Evolutionary conservation across 225 moss, liverwort and hornwort species (phyloP), one percentile per base, ranked within the genome.

Genomic region (Ulota crispa): DNA sequence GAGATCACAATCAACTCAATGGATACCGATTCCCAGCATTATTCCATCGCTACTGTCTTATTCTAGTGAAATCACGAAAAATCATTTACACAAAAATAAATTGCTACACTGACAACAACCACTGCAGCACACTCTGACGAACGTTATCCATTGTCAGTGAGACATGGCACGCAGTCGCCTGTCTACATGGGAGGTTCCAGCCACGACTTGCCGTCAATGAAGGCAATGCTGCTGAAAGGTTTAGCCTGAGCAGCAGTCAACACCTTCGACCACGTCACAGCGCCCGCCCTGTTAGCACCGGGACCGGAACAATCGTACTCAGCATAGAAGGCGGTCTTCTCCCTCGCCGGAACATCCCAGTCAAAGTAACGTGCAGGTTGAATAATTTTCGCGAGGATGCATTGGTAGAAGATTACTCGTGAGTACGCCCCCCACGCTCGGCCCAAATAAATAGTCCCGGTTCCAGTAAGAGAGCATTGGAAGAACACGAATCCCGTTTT

Each of bases 351-450:
- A 6, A 68, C 73, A 7, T 75, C 45, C 88, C 81, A 89, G 27
- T 89, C 78, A 1, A 47, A 21, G 79, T 81, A 89, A 39, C 84
- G 84, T 3, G 53, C 50, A 53, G 84, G 86, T 1, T 34, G 47
- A 65, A 89, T 86, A 13, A 62, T 56, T 45, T 89, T 81, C 0
- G 37, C 71, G 1, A 90, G 74, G 6, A 65, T 68, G 53, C 82
- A 85, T 26, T 81, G 42, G 16, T 71, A 41, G 70, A 77, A 90
- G 18, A 90, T 54, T 3, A 85, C 80, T 0, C 87, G 76, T 0
- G 84, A 87, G 61, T 82, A 32, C 0, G 60, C 28, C 0, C 89
- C 87, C 87, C 87, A 89, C 0, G 85, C 89, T 0, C 87, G 73
- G 6, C 89, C 89, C 12, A 89, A 37, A 34, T 62, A 83, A 32